These are phyloP conservation scores for Melastoma malabathricum DNA, from an alignment of 345 rosid species.

Conservation along the genomic window DNA sequence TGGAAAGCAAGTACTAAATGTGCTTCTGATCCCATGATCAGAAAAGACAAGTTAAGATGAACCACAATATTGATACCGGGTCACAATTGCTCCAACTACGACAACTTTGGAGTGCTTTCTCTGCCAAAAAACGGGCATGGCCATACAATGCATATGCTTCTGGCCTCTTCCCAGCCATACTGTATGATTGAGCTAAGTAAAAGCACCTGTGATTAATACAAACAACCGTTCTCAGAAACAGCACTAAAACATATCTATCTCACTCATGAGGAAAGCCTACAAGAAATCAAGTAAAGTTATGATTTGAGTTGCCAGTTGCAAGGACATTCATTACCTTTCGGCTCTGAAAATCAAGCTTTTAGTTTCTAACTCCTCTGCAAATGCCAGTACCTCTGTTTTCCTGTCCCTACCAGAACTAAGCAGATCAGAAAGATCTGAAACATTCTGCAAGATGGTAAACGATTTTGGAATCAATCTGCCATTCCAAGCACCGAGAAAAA, in stretches of 20 bases:
- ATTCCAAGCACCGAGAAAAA: neutral
- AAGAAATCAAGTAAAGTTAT: too few relatives aligned
- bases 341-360: conserved; percentile 75
- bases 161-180: conserved; percentile 78
- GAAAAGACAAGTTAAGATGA: neutral
- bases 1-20: neutral
- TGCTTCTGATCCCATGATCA: neutral
- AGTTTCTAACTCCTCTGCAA: conserved; percentile 63
- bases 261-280: too few relatives aligned
- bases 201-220: conserved; percentile 68
- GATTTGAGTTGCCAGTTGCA: too few relatives aligned
- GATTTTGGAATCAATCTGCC: neutral
- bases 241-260: neutral
- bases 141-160: conserved; percentile 74
- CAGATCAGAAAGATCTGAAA: conserved; percentile 92
- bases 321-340: conserved; percentile 53
- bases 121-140: conserved; percentile 68
- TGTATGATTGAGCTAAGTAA: conserved; percentile 79
- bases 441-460: conserved; percentile 44
- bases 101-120: conserved; percentile 49
- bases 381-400: conserved; percentile 79
- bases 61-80: conserved; percentile 28
- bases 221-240: neutral
- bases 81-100: conserved; percentile 23
- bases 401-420: conserved; percentile 93